Base-by-base conservation (phyloP, 176 grass and related monocot species). In the Aegilops longissima region DNA sequence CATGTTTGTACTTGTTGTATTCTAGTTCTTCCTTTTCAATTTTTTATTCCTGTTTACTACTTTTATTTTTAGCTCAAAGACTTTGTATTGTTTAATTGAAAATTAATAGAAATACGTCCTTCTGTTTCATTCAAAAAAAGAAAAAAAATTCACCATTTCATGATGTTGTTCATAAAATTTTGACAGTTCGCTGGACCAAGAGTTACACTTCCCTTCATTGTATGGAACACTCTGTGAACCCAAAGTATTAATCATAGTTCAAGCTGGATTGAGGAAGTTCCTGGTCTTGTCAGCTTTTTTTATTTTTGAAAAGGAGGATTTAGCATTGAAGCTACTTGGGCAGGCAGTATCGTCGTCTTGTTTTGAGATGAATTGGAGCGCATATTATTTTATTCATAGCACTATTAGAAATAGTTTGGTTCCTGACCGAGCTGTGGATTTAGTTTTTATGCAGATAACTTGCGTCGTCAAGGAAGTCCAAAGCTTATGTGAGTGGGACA, bases 161-260 rank as follows among this genome's bases (percentile, higher is more conserved):
- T 21, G 24, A 45, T 7, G 30, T n/a, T 68, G 40, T 81, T 29
- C 4, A 68, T 81, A 16, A 2, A 2, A 81, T 68, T 33, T 52
- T 69, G 4, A 18, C 21, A 12, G 40, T 25, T 21, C 27, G 27
- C 0, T 81, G 63, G 63, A 18, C 38, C 42, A 81, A 69, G 66
- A 81, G 63, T 44, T 34, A 67, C 66, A 81, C 63, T 3, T 27
- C 62, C 6, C 42, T 81, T 5, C 27, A 81, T 68, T 81, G 79
- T 69, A 52, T 69, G 63, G 63, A 17, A 52, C 79, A 81, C 5
- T 69, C 64, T 6, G 9, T 81, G 18, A 81, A 81, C 31, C 63
- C 63, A 34, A 81, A 44, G 42, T 81, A 85, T 31, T 85, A 75
- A 85, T 31, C 81, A 85, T 51, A 75, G 3, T 51, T 12, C 21